These are phyloP conservation scores for Colletotrichum lini DNA, from an alignment of 2,329 filamentous ascomycete genomes.

Conservation along the genomic window DNA sequence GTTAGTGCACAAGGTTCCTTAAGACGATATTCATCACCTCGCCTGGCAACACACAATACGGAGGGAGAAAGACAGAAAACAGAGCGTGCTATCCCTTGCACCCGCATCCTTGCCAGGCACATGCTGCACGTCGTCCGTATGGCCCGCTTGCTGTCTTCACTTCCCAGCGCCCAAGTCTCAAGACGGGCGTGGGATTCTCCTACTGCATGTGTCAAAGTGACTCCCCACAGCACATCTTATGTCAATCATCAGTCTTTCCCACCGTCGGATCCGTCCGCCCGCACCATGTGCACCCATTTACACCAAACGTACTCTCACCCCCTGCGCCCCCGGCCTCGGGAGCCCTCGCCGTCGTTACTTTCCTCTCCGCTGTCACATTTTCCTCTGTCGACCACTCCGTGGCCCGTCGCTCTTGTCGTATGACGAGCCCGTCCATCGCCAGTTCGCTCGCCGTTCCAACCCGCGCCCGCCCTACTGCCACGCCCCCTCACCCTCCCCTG, in stretches of 20 bases:
- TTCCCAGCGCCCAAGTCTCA: neutral
- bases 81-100: neutral
- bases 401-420: conserved; percentile 27
- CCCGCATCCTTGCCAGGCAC: conserved; percentile 24
- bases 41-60: too few species aligned
- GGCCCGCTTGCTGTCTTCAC: conserved; percentile 10
- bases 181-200: conserved; percentile 14
- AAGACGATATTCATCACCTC: too few species aligned
- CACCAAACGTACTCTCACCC: too few species aligned
- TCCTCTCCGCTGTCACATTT: conserved; percentile 28
- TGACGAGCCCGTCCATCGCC: conserved; percentile 38
- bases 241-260: conserved; percentile 41
- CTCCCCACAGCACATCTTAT: conserved; percentile 36
- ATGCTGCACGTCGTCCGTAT: conserved; percentile 24
- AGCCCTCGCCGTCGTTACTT: conserved; percentile 1
- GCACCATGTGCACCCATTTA: conserved; percentile 14
- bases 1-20: too few species aligned
- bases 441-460: conserved; percentile 36
- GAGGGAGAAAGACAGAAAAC: too few species aligned
- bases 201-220: conserved; percentile 36
- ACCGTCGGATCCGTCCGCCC: conserved; percentile 38
- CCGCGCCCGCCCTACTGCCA: conserved; percentile 36
- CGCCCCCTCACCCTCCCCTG: conserved; percentile 7
- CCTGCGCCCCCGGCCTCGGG: neutral
- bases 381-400: conserved; percentile 6